Conservation (phyloP, 768 basidiomycete species). For the Mrakia frigida region DNA sequence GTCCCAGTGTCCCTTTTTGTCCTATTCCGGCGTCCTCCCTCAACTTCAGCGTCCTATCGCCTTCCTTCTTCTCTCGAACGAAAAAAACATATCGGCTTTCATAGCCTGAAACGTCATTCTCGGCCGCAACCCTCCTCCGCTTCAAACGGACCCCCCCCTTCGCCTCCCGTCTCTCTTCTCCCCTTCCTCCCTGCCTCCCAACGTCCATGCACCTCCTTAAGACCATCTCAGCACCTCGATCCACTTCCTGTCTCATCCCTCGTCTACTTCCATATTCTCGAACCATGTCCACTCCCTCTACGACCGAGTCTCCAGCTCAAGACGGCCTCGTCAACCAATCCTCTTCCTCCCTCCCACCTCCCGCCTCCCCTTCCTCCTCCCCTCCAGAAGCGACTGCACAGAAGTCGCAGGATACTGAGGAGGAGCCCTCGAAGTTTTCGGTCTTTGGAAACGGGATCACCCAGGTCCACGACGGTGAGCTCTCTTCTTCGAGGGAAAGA, state of each 20-base stretch:
- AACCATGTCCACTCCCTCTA: background rate
- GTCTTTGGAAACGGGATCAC: conserved; percentile 26
- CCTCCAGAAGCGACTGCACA: background rate
- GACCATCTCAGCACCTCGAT: background rate
- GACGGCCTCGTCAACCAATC: background rate
- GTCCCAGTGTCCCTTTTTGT: too few species aligned
- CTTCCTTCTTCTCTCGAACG: too few species aligned
- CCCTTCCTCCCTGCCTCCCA: background rate
- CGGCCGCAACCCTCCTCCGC: background rate
- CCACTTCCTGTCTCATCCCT: background rate
- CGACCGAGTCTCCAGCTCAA: background rate
- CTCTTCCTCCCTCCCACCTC: background rate
- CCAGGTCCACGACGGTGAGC: conserved; percentile 24
- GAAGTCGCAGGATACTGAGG: too few species aligned
- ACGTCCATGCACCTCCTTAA: background rate
- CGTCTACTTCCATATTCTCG: background rate
- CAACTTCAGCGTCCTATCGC: too few species aligned
- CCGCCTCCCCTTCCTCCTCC: background rate
- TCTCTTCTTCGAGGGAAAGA: background rate
- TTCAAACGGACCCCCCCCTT: background rate
- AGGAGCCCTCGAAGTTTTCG: conserved; percentile 18
- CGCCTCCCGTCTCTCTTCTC: background rate
- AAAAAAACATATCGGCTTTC: too few species aligned
- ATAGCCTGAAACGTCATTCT: background rate
- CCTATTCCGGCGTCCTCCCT: too few species aligned